These are phyloP conservation scores for Lichtheimia hyalospora DNA, from an alignment of 371 early-diverging fungal species.

Conservation along the genomic window DNA sequence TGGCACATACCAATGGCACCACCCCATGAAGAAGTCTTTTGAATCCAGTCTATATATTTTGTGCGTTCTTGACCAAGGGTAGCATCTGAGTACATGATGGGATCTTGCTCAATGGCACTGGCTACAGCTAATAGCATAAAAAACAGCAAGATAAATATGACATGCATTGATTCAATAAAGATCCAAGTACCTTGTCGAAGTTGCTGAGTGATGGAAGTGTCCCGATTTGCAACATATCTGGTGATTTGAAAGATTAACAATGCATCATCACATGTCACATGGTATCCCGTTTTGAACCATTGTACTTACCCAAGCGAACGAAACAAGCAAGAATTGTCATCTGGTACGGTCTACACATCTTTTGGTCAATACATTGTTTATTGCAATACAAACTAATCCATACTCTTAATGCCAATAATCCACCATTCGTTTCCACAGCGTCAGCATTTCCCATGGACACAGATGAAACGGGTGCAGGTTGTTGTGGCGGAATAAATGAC, in stretches of 20 bases:
- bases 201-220: constrained; percentile 18
- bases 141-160: background rate
- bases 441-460: background rate
- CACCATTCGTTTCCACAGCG: constrained; percentile 15
- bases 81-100: constrained; percentile 20
- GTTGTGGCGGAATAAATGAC: background rate
- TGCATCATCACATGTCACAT: too few relatives aligned
- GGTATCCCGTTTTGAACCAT: background rate
- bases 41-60: constrained; percentile 55
- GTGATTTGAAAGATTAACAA: too few relatives aligned
- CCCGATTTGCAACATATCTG: constrained; percentile 39
- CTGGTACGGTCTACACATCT: constrained; percentile 38
- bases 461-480: background rate
- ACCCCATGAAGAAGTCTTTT: constrained; percentile 54
- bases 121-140: constrained; percentile 13
- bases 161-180: too few relatives aligned
- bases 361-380: background rate
- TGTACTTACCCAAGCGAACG: constrained; percentile 25
- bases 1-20: constrained; percentile 57
- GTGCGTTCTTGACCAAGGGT: constrained; percentile 15
- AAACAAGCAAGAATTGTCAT: constrained; percentile 60
- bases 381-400: background rate
- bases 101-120: constrained; percentile 16
- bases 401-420: constrained; percentile 24
- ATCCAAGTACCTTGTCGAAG: constrained; percentile 34